Percentiles rank a stretch among this genome's conserved stretches.
phyloP scores from a whole-genome alignment of 2,329 filamentous ascomycete species.

The Achaetomium macrosporum region DNA sequence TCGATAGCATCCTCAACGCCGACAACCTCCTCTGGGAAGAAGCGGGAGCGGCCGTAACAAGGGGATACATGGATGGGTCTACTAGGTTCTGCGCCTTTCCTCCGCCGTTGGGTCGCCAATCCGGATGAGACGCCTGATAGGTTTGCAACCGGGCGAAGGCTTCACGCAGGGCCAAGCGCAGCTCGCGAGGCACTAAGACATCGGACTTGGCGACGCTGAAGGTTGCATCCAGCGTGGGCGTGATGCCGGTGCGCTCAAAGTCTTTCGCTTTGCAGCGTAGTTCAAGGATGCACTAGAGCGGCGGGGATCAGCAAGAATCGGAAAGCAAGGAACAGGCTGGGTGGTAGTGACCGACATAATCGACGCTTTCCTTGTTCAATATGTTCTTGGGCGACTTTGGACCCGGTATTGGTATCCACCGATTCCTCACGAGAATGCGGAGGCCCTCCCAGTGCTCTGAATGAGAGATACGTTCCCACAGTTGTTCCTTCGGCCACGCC shows the following conservation, averaged over 20 bases:
- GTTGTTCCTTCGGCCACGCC: slow-evolving; percentile 22
- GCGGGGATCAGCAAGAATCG: background rate
- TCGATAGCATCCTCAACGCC: slow-evolving; percentile 24
- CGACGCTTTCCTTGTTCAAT: background rate
- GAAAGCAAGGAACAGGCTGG: too few relatives aligned
- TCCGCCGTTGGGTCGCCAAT: slow-evolving; percentile 52
- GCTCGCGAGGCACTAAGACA: slow-evolving; percentile 31
- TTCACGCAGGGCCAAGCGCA: slow-evolving; percentile 30
- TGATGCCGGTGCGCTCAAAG: slow-evolving; percentile 1
- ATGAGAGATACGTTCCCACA: slow-evolving; percentile 7
- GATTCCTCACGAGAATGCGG: too few relatives aligned
- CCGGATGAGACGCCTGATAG: slow-evolving; percentile 35
- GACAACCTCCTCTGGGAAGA: slow-evolving; percentile 32
- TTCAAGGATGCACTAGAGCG: slow-evolving; percentile 6
- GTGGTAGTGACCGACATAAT: background rate
- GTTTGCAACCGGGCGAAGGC: slow-evolving; percentile 39
- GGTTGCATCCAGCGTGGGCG: slow-evolving; percentile 2
- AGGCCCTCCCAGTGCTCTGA: too few relatives aligned
- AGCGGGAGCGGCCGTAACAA: slow-evolving; percentile 37
- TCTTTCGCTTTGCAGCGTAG: slow-evolving; percentile 5
- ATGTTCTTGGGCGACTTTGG: slow-evolving; percentile 1
- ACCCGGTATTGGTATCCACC: background rate
- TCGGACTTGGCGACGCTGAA: slow-evolving; percentile 47
- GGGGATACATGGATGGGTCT: slow-evolving; percentile 53
- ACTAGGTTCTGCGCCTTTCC: slow-evolving; percentile 52